These are phyloP conservation scores for Tagetes erecta DNA, from an alignment of 129 eudicot genomes.

Conservation along the genomic window DNA sequence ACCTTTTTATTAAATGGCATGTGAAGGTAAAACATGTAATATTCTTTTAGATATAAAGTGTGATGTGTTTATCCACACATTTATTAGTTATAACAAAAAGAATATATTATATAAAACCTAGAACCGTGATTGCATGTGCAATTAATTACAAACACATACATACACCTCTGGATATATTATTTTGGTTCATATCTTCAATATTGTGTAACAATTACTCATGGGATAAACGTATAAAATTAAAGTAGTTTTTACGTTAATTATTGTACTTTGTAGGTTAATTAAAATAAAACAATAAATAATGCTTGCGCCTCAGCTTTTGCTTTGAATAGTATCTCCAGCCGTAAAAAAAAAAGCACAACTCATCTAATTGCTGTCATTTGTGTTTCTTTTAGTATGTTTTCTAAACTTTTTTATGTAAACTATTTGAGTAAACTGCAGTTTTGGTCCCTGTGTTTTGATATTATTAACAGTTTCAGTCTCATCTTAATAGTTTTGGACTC, in stretches of 20 bases:
- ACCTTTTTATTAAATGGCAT: not conserved
- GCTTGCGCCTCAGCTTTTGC: constrained; percentile 13
- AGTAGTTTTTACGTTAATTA: not conserved
- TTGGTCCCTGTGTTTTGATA: not conserved
- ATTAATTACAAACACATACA: too few species aligned
- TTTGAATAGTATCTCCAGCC: constrained; percentile 34
- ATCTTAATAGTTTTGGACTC: too few species aligned
- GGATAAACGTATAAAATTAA: not conserved
- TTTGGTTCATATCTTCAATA: not conserved
- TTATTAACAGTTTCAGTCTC: too few species aligned
- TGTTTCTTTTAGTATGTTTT: not conserved
- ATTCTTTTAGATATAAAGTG: not conserved
- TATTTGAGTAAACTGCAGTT: not conserved
- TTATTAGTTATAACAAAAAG: not conserved
- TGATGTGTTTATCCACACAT: not conserved
- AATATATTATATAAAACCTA: not conserved
- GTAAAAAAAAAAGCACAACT: constrained; percentile 8
- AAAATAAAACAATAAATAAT: not conserved
- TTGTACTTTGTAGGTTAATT: not conserved
- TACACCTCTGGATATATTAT: too few species aligned
- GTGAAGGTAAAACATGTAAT: not conserved
- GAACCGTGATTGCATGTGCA: not conserved
- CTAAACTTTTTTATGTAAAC: not conserved
- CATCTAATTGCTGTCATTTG: constrained; percentile 16
- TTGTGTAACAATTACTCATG: not conserved